Percentiles rank a stretch among this genome's conserved stretches.
phyloP scores from a whole-genome alignment of 1,139 yeast species.

The Candida sp. region DNA sequence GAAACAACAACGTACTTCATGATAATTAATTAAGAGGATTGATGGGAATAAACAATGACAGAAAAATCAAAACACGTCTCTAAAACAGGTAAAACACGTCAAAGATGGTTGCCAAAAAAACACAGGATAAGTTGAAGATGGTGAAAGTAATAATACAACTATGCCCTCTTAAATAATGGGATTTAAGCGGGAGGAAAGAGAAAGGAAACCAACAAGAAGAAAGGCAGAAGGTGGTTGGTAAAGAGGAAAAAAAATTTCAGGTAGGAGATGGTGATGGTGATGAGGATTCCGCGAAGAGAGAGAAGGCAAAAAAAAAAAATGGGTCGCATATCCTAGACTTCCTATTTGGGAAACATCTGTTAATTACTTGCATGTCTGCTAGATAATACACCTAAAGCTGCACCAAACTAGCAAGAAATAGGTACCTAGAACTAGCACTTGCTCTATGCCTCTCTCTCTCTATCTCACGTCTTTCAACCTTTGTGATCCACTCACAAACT shows the following conservation, averaged over 20 bases:
- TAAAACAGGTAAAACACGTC: slow-evolving; percentile 11
- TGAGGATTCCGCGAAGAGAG: slow-evolving; percentile 1
- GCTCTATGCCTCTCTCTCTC: slow-evolving; percentile 15
- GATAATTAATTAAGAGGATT: slow-evolving; percentile 5
- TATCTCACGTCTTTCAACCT: slow-evolving; percentile 1
- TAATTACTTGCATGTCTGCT: slow-evolving; percentile 18
- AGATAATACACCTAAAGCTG: slow-evolving; percentile 27
- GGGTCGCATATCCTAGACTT: slow-evolving; percentile 19
- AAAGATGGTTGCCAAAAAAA: background rate
- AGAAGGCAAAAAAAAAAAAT: background rate
- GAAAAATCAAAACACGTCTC: slow-evolving; percentile 1
- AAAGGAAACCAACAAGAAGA: slow-evolving; percentile 9
- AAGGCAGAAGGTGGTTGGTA: slow-evolving; percentile 9
- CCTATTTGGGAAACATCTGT: slow-evolving; percentile 24
- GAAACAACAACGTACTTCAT: slow-evolving; percentile 99
- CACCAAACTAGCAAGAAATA: background rate
- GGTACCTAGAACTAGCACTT: slow-evolving; percentile 16
- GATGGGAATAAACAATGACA: background rate
- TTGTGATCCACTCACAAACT: slow-evolving; percentile 5
- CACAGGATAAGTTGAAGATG: no score
- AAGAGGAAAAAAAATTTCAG: slow-evolving; percentile 2
- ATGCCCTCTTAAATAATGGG: slow-evolving; percentile 50
- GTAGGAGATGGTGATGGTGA: background rate
- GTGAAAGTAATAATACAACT: slow-evolving; percentile 5
- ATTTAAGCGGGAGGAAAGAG: slow-evolving; percentile 54